A percentile compares a stretch with the other conserved stretches of the same genome.
Conservation (phyloP, 2,329 filamentous ascomycete species). For the Pseudogymnoascus sp. region DNA sequence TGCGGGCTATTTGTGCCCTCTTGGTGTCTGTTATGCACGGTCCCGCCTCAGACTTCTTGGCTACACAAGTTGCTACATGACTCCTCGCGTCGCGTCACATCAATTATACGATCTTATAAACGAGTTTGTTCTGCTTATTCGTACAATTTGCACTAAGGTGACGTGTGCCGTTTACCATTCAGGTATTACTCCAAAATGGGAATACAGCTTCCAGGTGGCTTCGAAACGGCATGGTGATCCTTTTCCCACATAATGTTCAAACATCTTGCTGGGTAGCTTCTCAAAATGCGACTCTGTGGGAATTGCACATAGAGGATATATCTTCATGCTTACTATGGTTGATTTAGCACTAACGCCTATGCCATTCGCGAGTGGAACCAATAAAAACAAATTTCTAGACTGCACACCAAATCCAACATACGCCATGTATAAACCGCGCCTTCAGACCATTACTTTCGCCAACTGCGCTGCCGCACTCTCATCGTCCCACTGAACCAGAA, state of each 20-base stretch:
- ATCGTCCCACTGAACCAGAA: slow-evolving; percentile 24
- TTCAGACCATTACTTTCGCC: slow-evolving; percentile 14
- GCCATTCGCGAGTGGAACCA: background rate
- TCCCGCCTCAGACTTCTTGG: background rate
- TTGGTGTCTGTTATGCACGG: background rate
- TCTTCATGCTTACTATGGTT: background rate
- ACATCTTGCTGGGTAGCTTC: background rate
- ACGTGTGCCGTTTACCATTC: background rate
- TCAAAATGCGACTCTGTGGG: background rate
- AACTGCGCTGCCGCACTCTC: slow-evolving; percentile 17
- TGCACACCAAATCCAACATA: background rate
- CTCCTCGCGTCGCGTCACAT: background rate
- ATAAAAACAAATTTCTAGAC: background rate
- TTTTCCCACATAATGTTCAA: too few species aligned
- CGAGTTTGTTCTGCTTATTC: background rate
- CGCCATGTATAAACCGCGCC: background rate
- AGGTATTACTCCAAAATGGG: background rate
- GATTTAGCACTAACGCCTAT: background rate
- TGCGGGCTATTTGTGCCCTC: background rate
- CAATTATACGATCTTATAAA: background rate
- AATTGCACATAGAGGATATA: background rate
- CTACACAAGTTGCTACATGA: background rate
- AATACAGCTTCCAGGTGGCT: background rate
- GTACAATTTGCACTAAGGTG: too few species aligned
- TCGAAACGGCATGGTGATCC: background rate